Evolutionary conservation across 2,329 filamentous ascomycete genomes (phyloP), one percentile per base, ranked within the genome.

Genomic region (Sporothrix mexicana): DNA sequence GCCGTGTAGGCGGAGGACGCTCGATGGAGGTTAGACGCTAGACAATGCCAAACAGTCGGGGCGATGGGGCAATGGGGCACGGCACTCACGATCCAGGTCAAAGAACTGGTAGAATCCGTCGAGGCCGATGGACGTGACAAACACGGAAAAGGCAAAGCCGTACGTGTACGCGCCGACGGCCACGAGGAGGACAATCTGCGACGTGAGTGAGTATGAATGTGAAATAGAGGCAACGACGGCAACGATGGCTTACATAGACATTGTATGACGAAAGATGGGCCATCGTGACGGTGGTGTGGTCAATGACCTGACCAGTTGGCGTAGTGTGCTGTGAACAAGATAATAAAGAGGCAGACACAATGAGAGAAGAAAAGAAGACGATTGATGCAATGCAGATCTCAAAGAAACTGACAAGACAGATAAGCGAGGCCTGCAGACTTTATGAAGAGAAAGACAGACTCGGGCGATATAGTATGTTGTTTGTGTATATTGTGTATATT

Each of bases 31-130:
- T 36, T 36, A 36, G 30, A 36, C 1, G 30, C 7, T 36, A 36
- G 30, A 36, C 1, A 36, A 5, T 36, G 30, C 30, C 7, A 36
- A 36, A 6, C 7, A 36, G 30, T 36, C 30, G 30, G 30, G 7
- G 30, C 4, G 30, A 36, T 6, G 51, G 51, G 20, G n/a, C n/a
- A n/a, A n/a, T n/a, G n/a, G n/a, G n/a, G n/a, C n/a, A n/a, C n/a
- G n/a, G n/a, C n/a, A 36, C 67, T 15, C 15, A 41, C 67, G 67
- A 17, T 68, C 45, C 1, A 69, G 49, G 12, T 30, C 66, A 51
- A 69, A 62, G 59, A 62, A 62, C 10, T 62, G 30, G 25, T 62
- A 62, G 30, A 62, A 62, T 15, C 59, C 59, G 20, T 62, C 59
- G 2, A 62, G 59, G 7, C 30, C 59, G 59, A 64, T 64, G 61